A percentile compares a stretch with the other conserved stretches of the same genome.
Evolutionary conservation across 768 basidiomycete genomes (phyloP).

Genomic region (Boletus coccyginus): DNA sequence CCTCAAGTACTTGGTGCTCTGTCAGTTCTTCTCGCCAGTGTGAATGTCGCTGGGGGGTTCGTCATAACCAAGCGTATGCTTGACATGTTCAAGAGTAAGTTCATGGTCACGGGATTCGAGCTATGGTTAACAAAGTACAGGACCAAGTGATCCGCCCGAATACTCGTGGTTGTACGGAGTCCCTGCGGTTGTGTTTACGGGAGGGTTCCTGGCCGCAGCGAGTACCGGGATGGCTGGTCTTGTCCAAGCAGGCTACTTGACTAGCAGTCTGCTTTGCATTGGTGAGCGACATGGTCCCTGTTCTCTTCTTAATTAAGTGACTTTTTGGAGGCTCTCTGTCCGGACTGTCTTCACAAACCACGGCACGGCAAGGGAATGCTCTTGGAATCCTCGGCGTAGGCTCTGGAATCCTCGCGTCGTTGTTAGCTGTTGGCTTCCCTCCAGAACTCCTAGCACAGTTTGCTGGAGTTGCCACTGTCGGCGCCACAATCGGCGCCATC

Average conservation of each 20-base stretch:
- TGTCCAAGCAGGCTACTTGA: constrained; percentile 84
- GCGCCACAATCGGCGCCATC: constrained; percentile 64
- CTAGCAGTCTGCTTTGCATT: constrained; percentile 85
- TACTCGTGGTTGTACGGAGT: constrained; percentile 81
- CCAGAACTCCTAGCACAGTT: constrained; percentile 75
- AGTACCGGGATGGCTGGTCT: constrained; percentile 83
- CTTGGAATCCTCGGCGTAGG: constrained; percentile 86
- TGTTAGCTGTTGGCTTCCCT: constrained; percentile 81
- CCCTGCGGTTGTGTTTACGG: constrained; percentile 79
- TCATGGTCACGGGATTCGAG: neutral
- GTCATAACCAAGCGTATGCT: constrained; percentile 90
- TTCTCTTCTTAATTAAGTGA: neutral
- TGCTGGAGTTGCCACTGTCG: constrained; percentile 71
- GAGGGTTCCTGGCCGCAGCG: constrained; percentile 78
- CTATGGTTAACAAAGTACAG: constrained; percentile 33
- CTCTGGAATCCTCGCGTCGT: constrained; percentile 76
- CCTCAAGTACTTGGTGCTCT: constrained; percentile 77
- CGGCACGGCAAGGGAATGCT: constrained; percentile 84
- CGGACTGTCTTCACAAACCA: constrained; percentile 73
- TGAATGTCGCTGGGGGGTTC: constrained; percentile 88
- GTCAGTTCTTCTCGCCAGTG: constrained; percentile 82
- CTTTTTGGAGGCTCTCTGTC: constrained; percentile 63
- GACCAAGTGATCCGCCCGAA: constrained; percentile 83
- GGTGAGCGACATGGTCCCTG: constrained; percentile 37
- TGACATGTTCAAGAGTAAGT: constrained; percentile 85